Evolutionary conservation across 345 rosid species (phyloP).

Genomic region (Ceriops decandra): DNA sequence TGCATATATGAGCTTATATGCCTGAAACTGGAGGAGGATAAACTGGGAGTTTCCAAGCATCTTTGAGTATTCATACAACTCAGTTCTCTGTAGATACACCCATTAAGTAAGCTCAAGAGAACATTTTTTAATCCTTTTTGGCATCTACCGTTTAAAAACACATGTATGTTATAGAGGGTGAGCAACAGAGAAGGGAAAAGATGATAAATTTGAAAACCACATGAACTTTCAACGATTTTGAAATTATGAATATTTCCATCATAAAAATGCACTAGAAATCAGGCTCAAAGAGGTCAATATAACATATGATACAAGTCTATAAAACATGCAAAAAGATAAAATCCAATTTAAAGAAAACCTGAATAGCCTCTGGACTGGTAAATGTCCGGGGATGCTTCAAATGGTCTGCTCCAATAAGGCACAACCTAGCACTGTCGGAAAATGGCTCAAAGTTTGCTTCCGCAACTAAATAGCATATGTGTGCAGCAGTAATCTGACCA

Average conservation of each 20-base stretch:
- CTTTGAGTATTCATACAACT: conserved; percentile 92
- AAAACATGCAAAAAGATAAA: background rate
- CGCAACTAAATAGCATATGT: conserved; percentile 73
- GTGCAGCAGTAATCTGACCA: conserved; percentile 71
- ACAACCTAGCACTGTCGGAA: conserved; percentile 73
- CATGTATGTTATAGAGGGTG: too few relatives aligned
- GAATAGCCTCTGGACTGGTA: conserved; percentile 80
- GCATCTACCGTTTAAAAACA: too few relatives aligned
- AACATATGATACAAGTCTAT: background rate
- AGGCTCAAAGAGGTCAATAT: background rate
- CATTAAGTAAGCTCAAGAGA: conserved; percentile 25
- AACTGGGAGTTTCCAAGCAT: conserved; percentile 94
- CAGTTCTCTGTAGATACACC: conserved; percentile 77
- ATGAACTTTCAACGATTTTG: too few relatives aligned
- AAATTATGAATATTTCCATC: too few relatives aligned
- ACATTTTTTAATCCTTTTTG: background rate
- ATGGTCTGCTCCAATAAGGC: conserved; percentile 82
- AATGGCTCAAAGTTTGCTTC: conserved; percentile 81
- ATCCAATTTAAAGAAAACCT: conserved; percentile 37
- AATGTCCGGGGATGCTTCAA: conserved; percentile 77
- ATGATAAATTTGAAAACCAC: too few relatives aligned
- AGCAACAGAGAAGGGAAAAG: too few relatives aligned
- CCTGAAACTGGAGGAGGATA: conserved; percentile 80
- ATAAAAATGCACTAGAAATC: background rate
- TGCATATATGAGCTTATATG: conserved; percentile 90